A percentile compares a stretch with the other conserved stretches of the same genome.
phyloP scores from a whole-genome alignment of 139 green algal species.

The Closterium sp. region DNA sequence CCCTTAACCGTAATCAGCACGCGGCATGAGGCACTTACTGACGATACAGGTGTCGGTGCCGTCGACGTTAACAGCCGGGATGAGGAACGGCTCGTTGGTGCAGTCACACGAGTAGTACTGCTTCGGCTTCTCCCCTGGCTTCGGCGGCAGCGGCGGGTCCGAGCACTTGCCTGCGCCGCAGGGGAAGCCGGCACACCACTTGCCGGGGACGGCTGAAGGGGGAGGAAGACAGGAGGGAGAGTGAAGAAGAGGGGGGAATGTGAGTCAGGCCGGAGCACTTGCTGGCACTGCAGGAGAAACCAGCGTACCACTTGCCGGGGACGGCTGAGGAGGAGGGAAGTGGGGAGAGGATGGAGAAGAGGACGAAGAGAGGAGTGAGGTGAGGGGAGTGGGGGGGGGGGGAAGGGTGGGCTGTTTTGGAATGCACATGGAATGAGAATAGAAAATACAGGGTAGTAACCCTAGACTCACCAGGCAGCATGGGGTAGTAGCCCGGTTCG shows the following conservation, averaged over 20 bases:
- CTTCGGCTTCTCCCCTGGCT: not conserved
- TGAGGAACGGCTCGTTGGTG: not conserved
- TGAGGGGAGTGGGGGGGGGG: too few species aligned
- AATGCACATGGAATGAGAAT: not conserved
- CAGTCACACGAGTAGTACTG: not conserved
- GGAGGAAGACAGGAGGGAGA: too few species aligned
- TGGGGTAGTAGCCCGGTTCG: not conserved
- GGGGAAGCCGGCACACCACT: too few species aligned
- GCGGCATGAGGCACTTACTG: too few species aligned
- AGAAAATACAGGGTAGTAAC: too few species aligned
- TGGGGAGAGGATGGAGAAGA: too few species aligned
- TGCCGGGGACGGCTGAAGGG: too few species aligned
- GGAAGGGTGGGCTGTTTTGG: too few species aligned
- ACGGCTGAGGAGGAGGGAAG: not conserved
- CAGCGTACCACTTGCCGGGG: not conserved
- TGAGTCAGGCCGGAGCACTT: not conserved
- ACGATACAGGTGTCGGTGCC: not conserved
- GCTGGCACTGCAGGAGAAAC: not conserved
- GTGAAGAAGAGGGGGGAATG: too few species aligned
- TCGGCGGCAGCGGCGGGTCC: not conserved
- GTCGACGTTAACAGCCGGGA: not conserved
- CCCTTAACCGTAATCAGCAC: too few species aligned
- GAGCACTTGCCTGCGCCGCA: too few species aligned
- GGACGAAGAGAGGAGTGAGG: too few species aligned
- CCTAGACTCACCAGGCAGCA: slow-evolving; percentile 8